Evolutionary conservation across 2,329 filamentous ascomycete genomes (phyloP).

Genomic region (Pseudonectria buxi): DNA sequence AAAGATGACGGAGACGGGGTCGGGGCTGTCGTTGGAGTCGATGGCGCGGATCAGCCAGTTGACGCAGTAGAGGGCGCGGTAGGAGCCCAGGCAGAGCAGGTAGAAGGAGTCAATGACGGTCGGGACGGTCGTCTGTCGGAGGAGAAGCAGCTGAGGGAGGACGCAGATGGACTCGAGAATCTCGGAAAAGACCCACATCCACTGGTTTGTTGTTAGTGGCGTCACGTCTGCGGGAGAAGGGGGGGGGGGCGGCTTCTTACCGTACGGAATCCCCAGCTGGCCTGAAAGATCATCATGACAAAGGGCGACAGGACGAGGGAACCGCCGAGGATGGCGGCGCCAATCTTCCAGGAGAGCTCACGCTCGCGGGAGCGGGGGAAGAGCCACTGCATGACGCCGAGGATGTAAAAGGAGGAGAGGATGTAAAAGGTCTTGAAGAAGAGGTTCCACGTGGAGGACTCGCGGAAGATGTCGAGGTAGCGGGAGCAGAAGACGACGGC

Average conservation of each 20-base stretch:
- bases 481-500: conserved; percentile 76
- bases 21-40: conserved; percentile 53
- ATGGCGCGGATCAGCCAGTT: conserved; percentile 77
- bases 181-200: conserved; percentile 81
- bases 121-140: conserved; percentile 90
- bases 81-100: conserved; percentile 77
- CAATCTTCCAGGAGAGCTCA: conserved; percentile 91
- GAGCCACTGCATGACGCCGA: conserved; percentile 78
- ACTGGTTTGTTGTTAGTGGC: conserved; percentile 39
- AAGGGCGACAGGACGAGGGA: conserved; percentile 65
- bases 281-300: conserved; percentile 61
- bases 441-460: conserved; percentile 59
- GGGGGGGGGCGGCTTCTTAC: conserved; percentile 32
- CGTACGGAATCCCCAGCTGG: conserved; percentile 41
- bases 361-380: conserved; percentile 83
- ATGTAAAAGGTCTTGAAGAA: conserved; percentile 90
- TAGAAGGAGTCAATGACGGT: conserved; percentile 98
- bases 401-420: conserved; percentile 73
- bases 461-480: conserved; percentile 74
- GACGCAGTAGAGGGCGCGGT: conserved; percentile 81
- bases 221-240: background rate
- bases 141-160: conserved; percentile 81
- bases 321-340: conserved; percentile 59
- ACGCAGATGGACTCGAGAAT: conserved; percentile 88
- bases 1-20: conserved; percentile 73